Evolutionary conservation across 129 eudicot genomes (phyloP).

Genomic region (carrot (Daucus carota)): DH1_v3.0 NC_030382.2:41074501-41075000

Average conservation of each 20-base stretch:
- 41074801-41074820: not conserved
- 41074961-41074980: not conserved
- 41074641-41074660: not conserved
- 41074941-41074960: not conserved
- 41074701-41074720: not conserved
- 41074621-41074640: not conserved
- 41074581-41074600: not conserved
- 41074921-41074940: not conserved
- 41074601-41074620: not conserved
- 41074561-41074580: not conserved
- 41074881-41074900: not conserved
- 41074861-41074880: not conserved
- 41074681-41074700: not conserved
- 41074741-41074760: not conserved
- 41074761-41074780: not conserved
- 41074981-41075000: not conserved
- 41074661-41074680: not conserved
- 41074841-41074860: not conserved
- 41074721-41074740: not conserved
- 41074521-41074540: not conserved
- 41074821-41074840: not conserved
- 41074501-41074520: not conserved
- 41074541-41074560: not conserved
- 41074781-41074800: not conserved
- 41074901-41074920: not conserved